Conservation (phyloP, 1,284 basidiomycete genomes). For the Mrakiaceae sp. region DNA sequence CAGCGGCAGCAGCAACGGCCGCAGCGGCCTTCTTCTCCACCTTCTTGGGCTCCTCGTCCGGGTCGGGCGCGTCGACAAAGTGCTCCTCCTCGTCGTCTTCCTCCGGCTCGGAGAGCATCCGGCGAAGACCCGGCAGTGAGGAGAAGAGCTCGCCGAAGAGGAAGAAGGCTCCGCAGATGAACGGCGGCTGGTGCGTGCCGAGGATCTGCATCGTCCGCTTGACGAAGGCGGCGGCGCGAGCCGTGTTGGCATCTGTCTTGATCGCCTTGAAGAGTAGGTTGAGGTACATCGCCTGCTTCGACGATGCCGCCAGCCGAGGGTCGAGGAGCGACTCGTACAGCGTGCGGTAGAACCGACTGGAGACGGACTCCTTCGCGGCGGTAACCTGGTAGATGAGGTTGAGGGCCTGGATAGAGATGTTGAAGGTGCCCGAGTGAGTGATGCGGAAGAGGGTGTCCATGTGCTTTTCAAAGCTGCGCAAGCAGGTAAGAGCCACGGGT, state of each 20-base stretch:
- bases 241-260: slow-evolving; percentile 58
- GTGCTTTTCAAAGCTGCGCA: slow-evolving; percentile 62
- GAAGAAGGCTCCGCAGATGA: slow-evolving; percentile 75
- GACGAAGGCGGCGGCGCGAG: slow-evolving; percentile 63
- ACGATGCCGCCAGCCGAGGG: slow-evolving; percentile 63
- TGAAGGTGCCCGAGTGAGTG: slow-evolving; percentile 82
- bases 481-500: not conserved
- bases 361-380: slow-evolving; percentile 41
- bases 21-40: slow-evolving; percentile 12
- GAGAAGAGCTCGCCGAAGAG: slow-evolving; percentile 56
- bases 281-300: slow-evolving; percentile 95
- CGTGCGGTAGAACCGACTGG: slow-evolving; percentile 80
- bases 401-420: slow-evolving; percentile 88
- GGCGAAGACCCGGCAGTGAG: slow-evolving; percentile 55
- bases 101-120: slow-evolving; percentile 47
- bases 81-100: slow-evolving; percentile 41
- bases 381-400: slow-evolving; percentile 80
- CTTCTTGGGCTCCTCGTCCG: slow-evolving; percentile 17
- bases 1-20: slow-evolving; percentile 15
- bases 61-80: slow-evolving; percentile 37
- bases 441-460: slow-evolving; percentile 92
- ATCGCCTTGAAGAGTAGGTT: slow-evolving; percentile 89
- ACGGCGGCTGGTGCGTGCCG: slow-evolving; percentile 64
- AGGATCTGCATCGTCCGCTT: slow-evolving; percentile 80
- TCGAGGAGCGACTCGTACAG: slow-evolving; percentile 85